A percentile compares a stretch with the other conserved stretches of the same genome.
Evolutionary conservation across 257 asterid species (phyloP).

Genomic region (Eustoma russellianum): DNA sequence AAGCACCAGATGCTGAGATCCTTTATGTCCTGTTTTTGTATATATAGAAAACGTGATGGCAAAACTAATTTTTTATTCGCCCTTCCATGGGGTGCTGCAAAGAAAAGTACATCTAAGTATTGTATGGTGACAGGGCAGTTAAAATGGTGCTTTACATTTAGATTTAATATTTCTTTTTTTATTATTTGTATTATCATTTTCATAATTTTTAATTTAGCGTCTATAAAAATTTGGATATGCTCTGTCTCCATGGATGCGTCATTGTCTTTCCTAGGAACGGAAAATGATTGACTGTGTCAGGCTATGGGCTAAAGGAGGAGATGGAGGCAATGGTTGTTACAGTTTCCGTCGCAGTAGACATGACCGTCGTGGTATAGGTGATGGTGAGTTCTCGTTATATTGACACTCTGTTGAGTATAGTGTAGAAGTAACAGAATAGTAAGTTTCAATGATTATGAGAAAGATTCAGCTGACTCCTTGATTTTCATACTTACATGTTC

Average conservation of each 20-base stretch:
- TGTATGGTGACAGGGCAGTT: too few species aligned
- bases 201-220: too few species aligned
- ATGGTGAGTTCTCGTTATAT: conserved; percentile 39
- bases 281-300: conserved; percentile 72
- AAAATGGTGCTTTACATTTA: not conserved
- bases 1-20: too few species aligned
- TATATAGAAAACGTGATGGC: too few species aligned
- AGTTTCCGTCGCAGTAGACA: conserved; percentile 80
- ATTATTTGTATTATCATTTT: not conserved
- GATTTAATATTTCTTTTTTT: not conserved
- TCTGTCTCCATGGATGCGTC: not conserved
- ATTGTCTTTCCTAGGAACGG: conserved; percentile 57
- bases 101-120: too few species aligned
- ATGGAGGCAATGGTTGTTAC: conserved; percentile 89
- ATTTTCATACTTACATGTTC: not conserved
- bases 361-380: conserved; percentile 78
- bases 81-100: too few species aligned
- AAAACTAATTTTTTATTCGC: too few species aligned
- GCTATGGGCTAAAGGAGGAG: conserved; percentile 90
- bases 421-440: too few species aligned
- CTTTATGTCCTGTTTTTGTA: too few species aligned
- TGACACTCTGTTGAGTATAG: too few species aligned
- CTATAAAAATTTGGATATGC: not conserved
- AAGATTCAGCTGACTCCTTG: not conserved
- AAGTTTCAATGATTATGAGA: too few species aligned